Conservation (phyloP, 257 asterid species). For the Verbena officinalis region DNA sequence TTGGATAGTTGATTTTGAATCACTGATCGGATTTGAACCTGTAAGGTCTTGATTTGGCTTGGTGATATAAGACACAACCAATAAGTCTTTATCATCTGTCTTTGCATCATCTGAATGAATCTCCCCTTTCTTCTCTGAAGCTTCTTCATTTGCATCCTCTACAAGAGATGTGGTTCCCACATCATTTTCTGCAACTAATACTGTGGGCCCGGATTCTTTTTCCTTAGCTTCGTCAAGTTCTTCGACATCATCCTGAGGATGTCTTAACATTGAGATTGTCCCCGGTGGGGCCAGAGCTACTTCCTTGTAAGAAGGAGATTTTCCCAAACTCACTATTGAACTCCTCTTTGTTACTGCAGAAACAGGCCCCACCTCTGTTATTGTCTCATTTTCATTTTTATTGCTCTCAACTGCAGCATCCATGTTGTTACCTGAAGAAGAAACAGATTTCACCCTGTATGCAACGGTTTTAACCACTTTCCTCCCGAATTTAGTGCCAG, state of each 20-base stretch:
- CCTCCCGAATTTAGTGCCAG: constrained; percentile 71
- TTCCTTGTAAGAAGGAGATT: constrained; percentile 96
- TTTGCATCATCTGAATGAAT: constrained; percentile 31
- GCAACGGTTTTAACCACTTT: constrained; percentile 74
- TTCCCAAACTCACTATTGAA: constrained; percentile 80
- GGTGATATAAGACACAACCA: constrained; percentile 35
- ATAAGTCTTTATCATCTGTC: constrained; percentile 35
- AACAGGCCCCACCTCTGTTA: constrained; percentile 46
- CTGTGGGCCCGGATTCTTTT: constrained; percentile 25
- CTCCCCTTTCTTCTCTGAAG: constrained; percentile 44
- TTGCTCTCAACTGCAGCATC: constrained; percentile 48
- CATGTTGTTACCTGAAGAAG: constrained; percentile 44
- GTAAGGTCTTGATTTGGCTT: constrained; percentile 40
- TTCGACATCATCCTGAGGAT: constrained; percentile 46
- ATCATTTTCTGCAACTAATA: constrained; percentile 40
- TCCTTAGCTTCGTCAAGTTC: constrained; percentile 44
- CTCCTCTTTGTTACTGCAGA: constrained; percentile 60
- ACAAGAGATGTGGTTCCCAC: constrained; percentile 38
- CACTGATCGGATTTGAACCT: constrained; percentile 32
- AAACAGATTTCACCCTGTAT: constrained; percentile 80
- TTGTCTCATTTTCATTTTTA: constrained; percentile 48
- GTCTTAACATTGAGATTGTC: constrained; percentile 75
- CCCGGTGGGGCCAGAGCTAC: constrained; percentile 99
- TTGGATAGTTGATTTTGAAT: constrained; percentile 40
- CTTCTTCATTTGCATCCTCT: constrained; percentile 45